A percentile compares a stretch with the other conserved stretches of the same genome.
Evolutionary conservation across 2,329 filamentous ascomycete species (phyloP).

Genomic region (Ophiostoma triangulosporum): DNA sequence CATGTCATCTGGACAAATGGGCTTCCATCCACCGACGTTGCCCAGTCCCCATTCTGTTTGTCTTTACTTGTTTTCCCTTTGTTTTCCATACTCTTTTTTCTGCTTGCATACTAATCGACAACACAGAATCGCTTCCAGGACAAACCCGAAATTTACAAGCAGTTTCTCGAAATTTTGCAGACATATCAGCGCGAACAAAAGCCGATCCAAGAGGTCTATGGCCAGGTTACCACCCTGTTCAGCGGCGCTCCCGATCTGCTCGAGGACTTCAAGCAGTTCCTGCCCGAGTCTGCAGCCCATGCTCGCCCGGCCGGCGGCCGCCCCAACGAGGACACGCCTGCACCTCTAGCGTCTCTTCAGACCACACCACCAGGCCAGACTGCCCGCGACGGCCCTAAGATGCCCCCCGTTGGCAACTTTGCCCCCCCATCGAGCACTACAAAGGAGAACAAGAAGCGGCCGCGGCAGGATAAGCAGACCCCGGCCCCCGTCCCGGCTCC

Average conservation of each 20-base stretch:
- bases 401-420: constrained; percentile 93
- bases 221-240: constrained; percentile 89
- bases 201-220: constrained; percentile 95
- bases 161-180: constrained; percentile 94
- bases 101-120: not conserved
- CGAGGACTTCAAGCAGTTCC: constrained; percentile 97
- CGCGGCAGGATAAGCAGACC: constrained; percentile 43
- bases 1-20: not conserved
- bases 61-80: not conserved
- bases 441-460: constrained; percentile 84
- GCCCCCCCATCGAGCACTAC: constrained; percentile 66
- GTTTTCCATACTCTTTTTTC: not conserved
- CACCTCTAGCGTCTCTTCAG: constrained; percentile 30
- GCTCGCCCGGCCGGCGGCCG: constrained; percentile 45
- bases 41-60: not conserved
- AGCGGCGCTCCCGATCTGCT: constrained; percentile 85
- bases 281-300: constrained; percentile 68
- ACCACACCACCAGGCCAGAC: constrained; percentile 40
- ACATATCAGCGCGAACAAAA: constrained; percentile 98
- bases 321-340: constrained; percentile 50
- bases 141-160: constrained; percentile 97
- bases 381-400: constrained; percentile 51
- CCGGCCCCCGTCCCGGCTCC: constrained; percentile 34
- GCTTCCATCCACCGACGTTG: not conserved
- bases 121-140: constrained; percentile 84